Evolutionary conservation across 78 protist species (phyloP), one percentile per base, ranked within the genome.

Genomic region (Dictyostelium intermedium): DNA sequence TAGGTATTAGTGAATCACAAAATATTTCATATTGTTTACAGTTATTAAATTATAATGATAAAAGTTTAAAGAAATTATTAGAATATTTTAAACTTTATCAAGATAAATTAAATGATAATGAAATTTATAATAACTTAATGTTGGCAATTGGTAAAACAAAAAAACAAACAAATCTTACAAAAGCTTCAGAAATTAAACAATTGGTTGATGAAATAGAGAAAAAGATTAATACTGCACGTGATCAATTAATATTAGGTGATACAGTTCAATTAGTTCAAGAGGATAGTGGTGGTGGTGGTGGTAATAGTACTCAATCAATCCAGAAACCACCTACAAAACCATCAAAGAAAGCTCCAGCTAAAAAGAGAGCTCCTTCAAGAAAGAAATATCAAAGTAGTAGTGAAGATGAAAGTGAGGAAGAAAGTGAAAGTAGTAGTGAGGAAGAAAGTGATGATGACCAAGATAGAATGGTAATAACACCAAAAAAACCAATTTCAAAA

Each of bases 11-110:
- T 16, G 96, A 96, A 82, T 87, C 97, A 61, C 91, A 92, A 41
- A 91, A 93, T 91, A 47, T 97, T 35, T 83, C 98, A 20, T 97
- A 16, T 76, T 94, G 98, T 45, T 80, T 97, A 70, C 72, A 97
- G 45, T 63, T 84, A 45, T 74, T 97, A 43, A 13, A 23, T 27
- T 87, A 39, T 74, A 83, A 32, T 35, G 98, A 95, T 20, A 95
- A 96, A 70, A 3, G 93, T 39, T 34, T 96, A n/a, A 60, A 39
- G 25, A 96, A 89, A 61, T 53, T 98, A 70, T 25, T 41, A n/a
- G 97, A 97, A 56, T 8, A 56, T 41, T 50, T 23, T 69, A 91
- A 95, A 37, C 13, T 34, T 56, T 96, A 96, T 73, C 92, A 77
- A 45, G 96, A 96, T 27, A 76, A 56, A 39, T 45, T 97, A 35